Base-by-base conservation (phyloP, 208 protist genomes). In the Leishmania gerbilli region DNA sequence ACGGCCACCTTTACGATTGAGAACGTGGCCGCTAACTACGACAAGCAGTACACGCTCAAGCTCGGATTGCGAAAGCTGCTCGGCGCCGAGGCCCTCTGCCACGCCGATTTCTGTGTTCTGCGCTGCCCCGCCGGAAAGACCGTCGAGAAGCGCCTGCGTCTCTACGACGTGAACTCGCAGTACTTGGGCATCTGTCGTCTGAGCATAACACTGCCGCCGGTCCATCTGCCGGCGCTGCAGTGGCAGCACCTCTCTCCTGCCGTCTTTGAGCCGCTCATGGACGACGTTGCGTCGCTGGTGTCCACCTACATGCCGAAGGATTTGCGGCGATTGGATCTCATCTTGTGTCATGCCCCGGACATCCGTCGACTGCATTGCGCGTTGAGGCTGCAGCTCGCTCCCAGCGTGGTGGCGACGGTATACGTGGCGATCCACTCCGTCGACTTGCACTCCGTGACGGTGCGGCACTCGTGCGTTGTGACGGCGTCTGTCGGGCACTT, bases 211-310 rank as follows among this genome's bases (percentile, higher is more conserved):
- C 81, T 94, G 74, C 93, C 80, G 42, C 47, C 84, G 21, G 68
- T 81, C 40, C 79, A 72, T 27, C 80, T 80, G 21, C 51, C 69
- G 13, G n/a, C 64, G 74, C 47, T 80, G 65, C 79, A 60, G 42
- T 75, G 47, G 71, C 77, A 68, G 74, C 67, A 82, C 74, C 79
- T 85, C 17, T 55, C 80, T 6, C 80, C 83, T 5, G 34, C 71
- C 19, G 74, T 80, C n/a, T 82, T 89, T 13, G 91, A 96, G 77
- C 77, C 77, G 17, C 77, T 96, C 49, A 81, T 89, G 69, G 91
- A 96, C 88, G 94, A 97, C 79, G 40, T 97, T 56, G 84, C 86
- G 15, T 94, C 94, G 0, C 79, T 97, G 13, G 37, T 94, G 31
- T 47, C 74, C 21, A 90, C 89, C 31, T 96, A 96, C 84, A 91